Base-by-base conservation (phyloP, 2,329 filamentous ascomycete species). In the Phaeomoniella chlamydospora region DNA sequence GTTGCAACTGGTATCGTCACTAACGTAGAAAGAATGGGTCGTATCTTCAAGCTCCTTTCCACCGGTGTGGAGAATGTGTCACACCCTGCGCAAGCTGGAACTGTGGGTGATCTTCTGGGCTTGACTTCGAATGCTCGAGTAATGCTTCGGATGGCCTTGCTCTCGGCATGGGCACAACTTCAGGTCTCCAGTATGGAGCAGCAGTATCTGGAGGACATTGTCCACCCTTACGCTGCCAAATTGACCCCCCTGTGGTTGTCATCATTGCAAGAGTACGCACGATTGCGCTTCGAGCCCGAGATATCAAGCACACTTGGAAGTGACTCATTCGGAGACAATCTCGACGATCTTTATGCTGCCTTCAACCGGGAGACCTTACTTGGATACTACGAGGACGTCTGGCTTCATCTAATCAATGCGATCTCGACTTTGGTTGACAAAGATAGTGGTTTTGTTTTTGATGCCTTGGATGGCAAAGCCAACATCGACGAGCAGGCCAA, bases 141-240 rank as follows among this genome's bases (percentile, higher is more conserved):
- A 34, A 98, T 98, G 90, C 85, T 98, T 37, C 94, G 93, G 57
- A 90, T 96, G 74, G 80, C 90, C 0, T 80, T 98, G 2, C 93
- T 94, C 56, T 90, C 88, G 2, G 90, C 88, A 1, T 98, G 90
- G 90, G 92, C 90, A 3, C 85, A 94, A 53, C 68, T 98, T 18
- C 90, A 98, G 58, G 87, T 98, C 42, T 86, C 90, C 16, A 96
- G 88, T 58, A 77, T 76, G 3, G 88, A 96, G 51, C 88, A 96
- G 47, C 77, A 75, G 35, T 96, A 98, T 51, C 67, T 98, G 12
- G 72, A 83, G 13, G 77, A 90, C 43, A 87, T 98, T 9, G 67
- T 98, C 36, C 83, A 81, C 49, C 87, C 90, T 31, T 85, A 96
- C 51, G 84, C 96, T 39, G 81, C 82, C 11, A 87, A 75, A 34